Evolutionary conservation across 2,329 filamentous ascomycete species (phyloP).

Genomic region (Zalaria obscura): DNA sequence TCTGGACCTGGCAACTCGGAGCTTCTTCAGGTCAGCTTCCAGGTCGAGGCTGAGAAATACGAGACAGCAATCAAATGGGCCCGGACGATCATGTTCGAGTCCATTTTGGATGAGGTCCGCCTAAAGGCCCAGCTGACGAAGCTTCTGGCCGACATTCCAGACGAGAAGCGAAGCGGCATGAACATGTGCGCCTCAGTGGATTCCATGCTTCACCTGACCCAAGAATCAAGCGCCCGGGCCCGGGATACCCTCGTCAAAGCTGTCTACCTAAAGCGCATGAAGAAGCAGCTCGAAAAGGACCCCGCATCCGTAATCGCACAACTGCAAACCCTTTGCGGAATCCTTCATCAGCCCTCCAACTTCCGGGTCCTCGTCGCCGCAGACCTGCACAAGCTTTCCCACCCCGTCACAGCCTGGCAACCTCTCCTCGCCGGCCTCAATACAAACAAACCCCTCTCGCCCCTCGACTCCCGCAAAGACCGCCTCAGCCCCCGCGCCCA

Average conservation of each 20-base stretch:
- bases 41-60: conserved; percentile 83
- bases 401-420: conserved; percentile 72
- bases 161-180: conserved; percentile 75
- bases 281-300: conserved; percentile 63
- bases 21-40: conserved; percentile 66
- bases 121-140: conserved; percentile 55
- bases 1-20: conserved; percentile 64
- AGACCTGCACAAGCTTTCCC: conserved; percentile 57
- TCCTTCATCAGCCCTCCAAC: conserved; percentile 72
- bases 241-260: conserved; percentile 74
- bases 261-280: conserved; percentile 73
- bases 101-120: conserved; percentile 65
- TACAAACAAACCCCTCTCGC: conserved; percentile 42
- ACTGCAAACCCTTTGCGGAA: conserved; percentile 61
- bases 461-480: conserved; percentile 54
- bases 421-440: conserved; percentile 41
- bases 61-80: conserved; percentile 70
- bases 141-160: conserved; percentile 79
- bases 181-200: conserved; percentile 48
- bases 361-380: conserved; percentile 74
- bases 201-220: conserved; percentile 66
- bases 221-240: conserved; percentile 61
- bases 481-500: conserved; percentile 64
- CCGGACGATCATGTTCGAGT: conserved; percentile 72
- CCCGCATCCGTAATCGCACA: conserved; percentile 58